Base-by-base conservation (phyloP, 2,329 filamentous ascomycete species). In the Talaromyces rugulosus region DNA sequence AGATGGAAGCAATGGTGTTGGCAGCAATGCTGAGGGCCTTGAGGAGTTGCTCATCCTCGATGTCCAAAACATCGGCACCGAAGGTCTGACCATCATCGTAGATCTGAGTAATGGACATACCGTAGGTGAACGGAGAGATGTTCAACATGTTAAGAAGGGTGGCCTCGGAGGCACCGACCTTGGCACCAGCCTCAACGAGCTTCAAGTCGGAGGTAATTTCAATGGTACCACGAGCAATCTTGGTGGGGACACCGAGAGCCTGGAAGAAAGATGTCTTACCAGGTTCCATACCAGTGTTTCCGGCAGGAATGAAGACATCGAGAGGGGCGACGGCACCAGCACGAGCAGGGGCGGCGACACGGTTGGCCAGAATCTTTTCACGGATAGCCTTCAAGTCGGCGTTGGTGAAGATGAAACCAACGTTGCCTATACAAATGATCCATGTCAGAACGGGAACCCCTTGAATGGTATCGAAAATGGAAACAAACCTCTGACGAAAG, bases 201-300 rank as follows among this genome's bases (percentile, higher is more conserved):
- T 97, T 98, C 75, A 99, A 86, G 79, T 99, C 95, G 75, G 89
- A 85, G 68, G 93, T 97, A 79, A 99, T 99, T 91, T 99, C 95
- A 84, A 99, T 99, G 84, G 95, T 99, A 96, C 95, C 96, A 96
- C 95, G 95, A 80, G 95, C 95, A 84, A 99, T 99, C 92, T 99
- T 99, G 88, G 95, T 99, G 79, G 95, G 95, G 80, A 99, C 92
- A 92, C 94, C 94, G 83, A 99, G 95, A 76, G 95, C 95, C 89
- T 99, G 95, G 93, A 99, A 99, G 92, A 99, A 99, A 79, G 95
- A 98, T 77, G 95, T 99, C 91, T 99, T 99, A 82, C 96, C 96
- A 79, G 95, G 96, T 83, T 99, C 95, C 95, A 99, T 99, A 85
- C 95, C 95, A 76, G 95, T 99, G 90, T 99, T 99, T 83, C 95